Evolutionary conservation across 257 asterid species (phyloP), one percentile per base, ranked within the genome.

Genomic region (Henckelia pumila): DNA sequence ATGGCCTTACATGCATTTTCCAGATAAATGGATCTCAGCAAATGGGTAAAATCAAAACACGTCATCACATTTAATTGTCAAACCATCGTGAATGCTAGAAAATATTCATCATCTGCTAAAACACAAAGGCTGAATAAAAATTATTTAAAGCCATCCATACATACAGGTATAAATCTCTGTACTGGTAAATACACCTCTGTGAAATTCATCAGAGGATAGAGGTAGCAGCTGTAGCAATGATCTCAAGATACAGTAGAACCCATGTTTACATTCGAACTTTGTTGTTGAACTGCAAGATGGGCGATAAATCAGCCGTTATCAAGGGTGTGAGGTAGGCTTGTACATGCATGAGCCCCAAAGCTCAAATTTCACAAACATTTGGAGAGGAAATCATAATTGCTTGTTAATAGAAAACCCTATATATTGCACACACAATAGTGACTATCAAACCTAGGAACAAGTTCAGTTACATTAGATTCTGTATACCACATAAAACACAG

Each of bases 91-190:
- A 56, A 67, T 66, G 72, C 66, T 14, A 28, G 50, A 35, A 72
- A 73, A 32, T 75, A 74, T 52, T 71, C 70, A 72, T 69, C 30
- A 37, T 69, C 52, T 50, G 53, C 53, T 77, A 66, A 73, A 44
- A 19, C n/a, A 72, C 33, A 25, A 67, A 30, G 44, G 32, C 32
- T 26, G 53, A 58, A 73, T 47, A 68, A 14, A 44, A 23, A 52
- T 61, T 67, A 63, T 56, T 69, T 66, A 23, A 56, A 58, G 61
- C 60, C 58, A 74, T 50, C 80, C 77, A 77, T 81, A 81, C 85
- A 77, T 81, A 81, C 85, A 77, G 68, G 55, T 37, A 14, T 44
- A 44, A 44, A 44, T 64, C 59, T 73, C 33, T 60, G 60, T 55
- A 25, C 80, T 30, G 49, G 69, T 21, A 61, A 80, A 62, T 57